Percentiles rank a stretch among this genome's conserved stretches.
Evolutionary conservation across 768 basidiomycete species (phyloP).

Genomic region (Rhodotorula babjevae): DNA sequence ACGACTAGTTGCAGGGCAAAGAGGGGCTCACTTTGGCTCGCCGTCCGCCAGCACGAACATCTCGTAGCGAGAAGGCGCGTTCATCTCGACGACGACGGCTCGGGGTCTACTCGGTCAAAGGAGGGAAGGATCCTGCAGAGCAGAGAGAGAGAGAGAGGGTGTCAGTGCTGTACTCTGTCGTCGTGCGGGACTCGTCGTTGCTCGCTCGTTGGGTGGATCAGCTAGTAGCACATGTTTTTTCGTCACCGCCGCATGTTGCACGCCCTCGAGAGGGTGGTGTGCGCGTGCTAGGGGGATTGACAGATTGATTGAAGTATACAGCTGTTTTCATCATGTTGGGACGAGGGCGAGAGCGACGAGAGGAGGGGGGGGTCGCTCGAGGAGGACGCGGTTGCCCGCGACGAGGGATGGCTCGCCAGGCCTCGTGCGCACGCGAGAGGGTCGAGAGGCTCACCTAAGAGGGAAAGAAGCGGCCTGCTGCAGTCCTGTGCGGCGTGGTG

Average conservation of each 20-base stretch:
- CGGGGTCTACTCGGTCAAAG: neutral
- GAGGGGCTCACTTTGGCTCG: slow-evolving; percentile 75
- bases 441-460: neutral
- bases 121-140: neutral
- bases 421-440: too few relatives aligned
- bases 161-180: neutral
- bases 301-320: slow-evolving; percentile 50
- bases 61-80: slow-evolving; percentile 90
- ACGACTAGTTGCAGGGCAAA: neutral
- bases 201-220: slow-evolving; percentile 36
- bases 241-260: slow-evolving; percentile 12
- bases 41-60: slow-evolving; percentile 86
- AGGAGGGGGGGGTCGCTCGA: neutral
- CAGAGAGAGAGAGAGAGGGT: neutral
- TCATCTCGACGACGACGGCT: slow-evolving; percentile 53
- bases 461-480: too few relatives aligned
- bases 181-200: neutral
- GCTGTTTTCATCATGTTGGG: slow-evolving; percentile 31
- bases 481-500: neutral
- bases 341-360: neutral
- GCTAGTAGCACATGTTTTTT: slow-evolving; percentile 35
- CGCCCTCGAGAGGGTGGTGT: neutral
- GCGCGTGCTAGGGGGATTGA: slow-evolving; percentile 53
- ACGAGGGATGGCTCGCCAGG: too few relatives aligned
- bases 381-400: too few relatives aligned